These are phyloP conservation scores for Rhododendron henanense DNA, from an alignment of 148 eudicot species.

Conservation along the genomic window DNA sequence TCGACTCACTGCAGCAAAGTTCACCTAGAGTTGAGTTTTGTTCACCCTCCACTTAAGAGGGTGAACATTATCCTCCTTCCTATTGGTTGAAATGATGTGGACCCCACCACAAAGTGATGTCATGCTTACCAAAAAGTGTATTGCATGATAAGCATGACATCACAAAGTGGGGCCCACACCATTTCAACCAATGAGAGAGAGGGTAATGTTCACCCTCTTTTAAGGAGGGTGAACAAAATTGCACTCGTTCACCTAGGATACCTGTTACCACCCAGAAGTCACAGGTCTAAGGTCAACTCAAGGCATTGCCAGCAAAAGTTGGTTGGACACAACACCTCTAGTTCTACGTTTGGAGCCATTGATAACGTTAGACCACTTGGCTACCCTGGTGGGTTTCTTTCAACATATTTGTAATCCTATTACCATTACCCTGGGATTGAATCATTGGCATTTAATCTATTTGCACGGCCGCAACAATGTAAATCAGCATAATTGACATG, in stretches of 20 bases:
- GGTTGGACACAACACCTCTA: background rate
- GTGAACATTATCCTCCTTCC: too few species aligned
- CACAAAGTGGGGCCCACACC: too few species aligned
- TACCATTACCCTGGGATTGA: background rate
- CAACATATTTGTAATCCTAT: background rate
- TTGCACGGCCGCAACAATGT: background rate
- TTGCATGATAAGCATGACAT: too few species aligned
- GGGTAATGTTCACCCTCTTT: too few species aligned
- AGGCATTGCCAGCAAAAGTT: background rate
- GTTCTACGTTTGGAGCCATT: background rate
- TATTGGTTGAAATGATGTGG: too few species aligned
- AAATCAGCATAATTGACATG: background rate
- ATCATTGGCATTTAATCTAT: background rate
- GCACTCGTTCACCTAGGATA: background rate
- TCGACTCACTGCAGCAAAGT: background rate
- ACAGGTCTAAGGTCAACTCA: conserved; percentile 2
- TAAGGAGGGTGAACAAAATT: too few species aligned
- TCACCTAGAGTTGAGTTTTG: background rate
- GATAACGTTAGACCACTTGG: background rate
- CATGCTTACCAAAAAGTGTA: too few species aligned
- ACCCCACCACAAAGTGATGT: too few species aligned
- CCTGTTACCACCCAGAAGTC: background rate
- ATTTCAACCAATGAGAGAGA: too few species aligned
- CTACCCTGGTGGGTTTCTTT: background rate
- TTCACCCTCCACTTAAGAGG: too few species aligned